Conservation (phyloP, 1,284 basidiomycete genomes). For the Malassezia psittaci region DNA sequence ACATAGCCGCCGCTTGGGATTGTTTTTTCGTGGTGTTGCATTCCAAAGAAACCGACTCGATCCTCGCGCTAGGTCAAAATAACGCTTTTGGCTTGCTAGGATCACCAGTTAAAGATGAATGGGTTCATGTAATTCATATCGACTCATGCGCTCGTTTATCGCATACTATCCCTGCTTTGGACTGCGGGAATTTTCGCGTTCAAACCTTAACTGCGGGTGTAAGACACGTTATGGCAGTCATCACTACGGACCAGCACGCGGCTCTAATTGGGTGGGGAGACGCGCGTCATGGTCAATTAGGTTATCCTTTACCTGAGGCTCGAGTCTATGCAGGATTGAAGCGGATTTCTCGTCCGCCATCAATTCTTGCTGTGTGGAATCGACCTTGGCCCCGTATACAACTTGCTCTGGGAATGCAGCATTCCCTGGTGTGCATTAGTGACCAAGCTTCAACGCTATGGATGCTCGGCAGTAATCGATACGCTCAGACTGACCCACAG, state of each 20-base stretch:
- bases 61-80: not conserved
- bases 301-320: not conserved
- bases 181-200: not conserved
- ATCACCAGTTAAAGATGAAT: not conserved
- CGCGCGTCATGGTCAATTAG: slow-evolving; percentile 15
- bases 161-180: not conserved
- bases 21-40: slow-evolving; percentile 8
- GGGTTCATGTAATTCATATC: not conserved
- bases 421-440: slow-evolving; percentile 1
- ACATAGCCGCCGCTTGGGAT: slow-evolving; percentile 10
- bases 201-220: slow-evolving; percentile 5
- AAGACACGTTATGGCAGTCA: slow-evolving; percentile 8
- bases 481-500: not conserved
- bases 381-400: not conserved
- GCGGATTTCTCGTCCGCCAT: not conserved
- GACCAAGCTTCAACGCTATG: not conserved
- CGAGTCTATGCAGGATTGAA: not conserved
- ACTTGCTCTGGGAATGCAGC: slow-evolving; percentile 8
- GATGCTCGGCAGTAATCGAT: not conserved
- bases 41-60: not conserved
- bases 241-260: not conserved
- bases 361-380: not conserved
- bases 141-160: not conserved
- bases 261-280: slow-evolving; percentile 15
- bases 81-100: slow-evolving; percentile 12